phyloP scores from a whole-genome alignment of 768 basidiomycete species.

The Rhodotorula diobovata region DNA sequence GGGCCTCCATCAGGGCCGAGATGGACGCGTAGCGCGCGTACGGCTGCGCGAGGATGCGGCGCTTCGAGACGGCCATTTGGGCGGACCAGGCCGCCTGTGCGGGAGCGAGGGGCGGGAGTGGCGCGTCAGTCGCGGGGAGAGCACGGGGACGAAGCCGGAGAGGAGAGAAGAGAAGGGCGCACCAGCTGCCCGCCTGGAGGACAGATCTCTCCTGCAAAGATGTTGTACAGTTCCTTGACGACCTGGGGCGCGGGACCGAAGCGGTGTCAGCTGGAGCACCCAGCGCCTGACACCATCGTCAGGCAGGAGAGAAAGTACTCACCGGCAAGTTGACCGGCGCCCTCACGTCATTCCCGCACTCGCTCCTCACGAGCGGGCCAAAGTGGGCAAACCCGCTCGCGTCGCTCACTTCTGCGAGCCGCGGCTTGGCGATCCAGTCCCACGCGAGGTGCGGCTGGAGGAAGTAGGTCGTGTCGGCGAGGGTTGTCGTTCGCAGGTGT shows the following conservation, averaged over 20 bases:
- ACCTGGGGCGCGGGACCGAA: conserved; percentile 19
- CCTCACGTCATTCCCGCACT: conserved; percentile 41
- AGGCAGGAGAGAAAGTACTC: neutral
- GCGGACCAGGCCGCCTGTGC: conserved; percentile 45
- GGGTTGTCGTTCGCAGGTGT: neutral
- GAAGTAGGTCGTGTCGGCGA: conserved; percentile 46
- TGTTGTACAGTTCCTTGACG: conserved; percentile 44
- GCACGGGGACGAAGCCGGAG: neutral
- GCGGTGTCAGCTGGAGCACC: no score
- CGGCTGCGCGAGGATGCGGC: conserved; percentile 43
- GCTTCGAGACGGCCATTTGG: conserved; percentile 44
- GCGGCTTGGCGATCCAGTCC: conserved; percentile 36
- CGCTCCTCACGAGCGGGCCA: conserved; percentile 43
- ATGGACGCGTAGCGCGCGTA: conserved; percentile 36
- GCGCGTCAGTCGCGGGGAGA: neutral
- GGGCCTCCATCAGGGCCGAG: conserved; percentile 14
- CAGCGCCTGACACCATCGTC: neutral
- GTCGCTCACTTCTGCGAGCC: conserved; percentile 36
- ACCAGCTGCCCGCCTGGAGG: conserved; percentile 36
- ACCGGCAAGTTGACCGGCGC: conserved; percentile 23
- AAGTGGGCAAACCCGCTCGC: conserved; percentile 46
- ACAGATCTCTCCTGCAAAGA: conserved; percentile 44
- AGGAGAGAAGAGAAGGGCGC: neutral
- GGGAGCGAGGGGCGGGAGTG: no score
- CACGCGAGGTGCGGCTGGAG: conserved; percentile 47